Evolutionary conservation across 768 basidiomycete genomes (phyloP).

Genomic region (Lentinula boryana): DNA sequence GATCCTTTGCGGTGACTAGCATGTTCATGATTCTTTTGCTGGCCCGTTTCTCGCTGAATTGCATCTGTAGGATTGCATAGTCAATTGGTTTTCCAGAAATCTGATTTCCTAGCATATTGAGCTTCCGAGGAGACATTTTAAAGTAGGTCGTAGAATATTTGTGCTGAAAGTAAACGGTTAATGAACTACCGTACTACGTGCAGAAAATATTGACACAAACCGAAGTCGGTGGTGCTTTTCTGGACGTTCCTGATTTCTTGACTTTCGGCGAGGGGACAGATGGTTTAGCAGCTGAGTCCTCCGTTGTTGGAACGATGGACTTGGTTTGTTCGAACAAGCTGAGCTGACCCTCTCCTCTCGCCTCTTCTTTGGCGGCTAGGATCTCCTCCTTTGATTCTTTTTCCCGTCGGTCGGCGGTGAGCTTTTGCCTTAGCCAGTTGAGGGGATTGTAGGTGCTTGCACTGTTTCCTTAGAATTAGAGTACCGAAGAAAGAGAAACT

Average conservation of each 20-base stretch:
- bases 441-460: constrained; percentile 53
- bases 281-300: constrained; percentile 3
- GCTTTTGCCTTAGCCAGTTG: constrained; percentile 57
- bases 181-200: background rate
- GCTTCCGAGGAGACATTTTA: constrained; percentile 90
- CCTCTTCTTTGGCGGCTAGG: constrained; percentile 37
- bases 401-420: constrained; percentile 43
- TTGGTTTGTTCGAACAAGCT: constrained; percentile 43
- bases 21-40: constrained; percentile 83
- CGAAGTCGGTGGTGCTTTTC: background rate
- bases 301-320: constrained; percentile 8
- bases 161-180: constrained; percentile 45
- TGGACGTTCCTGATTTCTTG: background rate
- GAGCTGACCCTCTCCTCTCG: constrained; percentile 35
- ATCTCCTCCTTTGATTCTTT: constrained; percentile 39
- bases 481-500: background rate
- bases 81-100: constrained; percentile 91
- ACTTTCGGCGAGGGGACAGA: background rate
- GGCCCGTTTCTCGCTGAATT: constrained; percentile 91
- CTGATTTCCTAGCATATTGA: constrained; percentile 83
- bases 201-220: background rate
- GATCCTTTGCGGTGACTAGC: constrained; percentile 80
- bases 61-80: constrained; percentile 94
- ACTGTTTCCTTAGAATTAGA: constrained; percentile 15
- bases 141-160: constrained; percentile 90